Evolutionary conservation across 2,329 filamentous ascomycete species (phyloP), one percentile per base, ranked within the genome.

Genomic region (Diaporthe nobilis): DNA sequence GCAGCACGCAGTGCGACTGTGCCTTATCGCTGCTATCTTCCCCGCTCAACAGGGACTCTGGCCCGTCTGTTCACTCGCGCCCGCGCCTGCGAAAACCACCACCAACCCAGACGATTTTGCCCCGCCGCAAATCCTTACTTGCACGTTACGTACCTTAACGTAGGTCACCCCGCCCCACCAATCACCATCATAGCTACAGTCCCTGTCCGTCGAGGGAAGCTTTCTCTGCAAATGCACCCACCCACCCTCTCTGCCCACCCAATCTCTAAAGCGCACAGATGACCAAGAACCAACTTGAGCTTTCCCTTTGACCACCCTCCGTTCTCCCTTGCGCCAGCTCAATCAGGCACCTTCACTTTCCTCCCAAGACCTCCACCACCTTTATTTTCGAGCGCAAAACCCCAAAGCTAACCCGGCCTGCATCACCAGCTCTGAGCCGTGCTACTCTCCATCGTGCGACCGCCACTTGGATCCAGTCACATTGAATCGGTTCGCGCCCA

Each of bases 71-170:
- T 49, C 39, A 65, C 49, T 60, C 42, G 74, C 53, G 71, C 57
- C 70, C 58, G 25, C 60, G 60, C 39, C 60, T 25, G 75, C 31
- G 71, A 74, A 74, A 55, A 44, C 57, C 71, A 65, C 60, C 49
- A 47, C 73, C 73, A 72, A 53, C 44, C 44, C 70, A 57, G 71
- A 71, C 73, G 31, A 51, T 68, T 42, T 58, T 75, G 73, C 75
- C 73, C 75, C 75, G 75, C 75, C 63, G 75, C 75, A 76, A 75
- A 76, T 75, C 75, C 73, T 75, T 72, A 74, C 75, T 74, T 77
- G 75, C 73, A 61, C 57, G 57, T 61, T 55, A 65, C 57, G 68
- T 72, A 72, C 67, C 57, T 74, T 65, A 25, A 53, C 13, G 65
- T 68, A 68, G 51, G 47, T 63, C 67, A 47, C 47, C 68, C 47